Evolutionary conservation across 345 rosid species (phyloP), one percentile per base, ranked within the genome.

Genomic region (Turnera subulata): DNA sequence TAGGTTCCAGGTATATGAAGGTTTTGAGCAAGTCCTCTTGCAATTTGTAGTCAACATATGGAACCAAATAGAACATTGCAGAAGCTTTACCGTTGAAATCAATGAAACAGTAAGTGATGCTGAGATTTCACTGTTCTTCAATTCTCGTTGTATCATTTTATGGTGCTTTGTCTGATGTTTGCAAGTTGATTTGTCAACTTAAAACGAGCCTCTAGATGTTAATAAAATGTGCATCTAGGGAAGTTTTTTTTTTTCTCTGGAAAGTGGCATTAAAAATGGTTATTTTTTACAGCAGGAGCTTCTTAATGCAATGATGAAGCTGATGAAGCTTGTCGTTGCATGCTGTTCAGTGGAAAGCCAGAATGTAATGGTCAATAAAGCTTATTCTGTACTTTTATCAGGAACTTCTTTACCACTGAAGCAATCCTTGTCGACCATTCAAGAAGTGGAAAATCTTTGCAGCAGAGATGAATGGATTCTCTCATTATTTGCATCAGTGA

Each of bases 401-500:
- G 75, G 76, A 45, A 70, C 63, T 39, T 72, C 59, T 56, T 80
- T 82, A 71, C 79, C 71, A 54, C 58, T 60, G 48, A 77, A 78
- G 72, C 78, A 73, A 59, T 75, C 70, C 53, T 35, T 60, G 50
- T 61, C 79, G 21, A 46, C 59, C 44, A 69, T 44, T 26, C 62
- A 61, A 20, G 78, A 61, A 39, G 55, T 29, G 23, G 66, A 64
- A 70, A 61, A 55, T 19, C 56, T 70, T 59, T 79, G 86, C 47
- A 46, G 46, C 45, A 72, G 85, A 73, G 96, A 87, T 66, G 80
- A 74, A 63, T 78, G 86, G 88, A 70, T 84, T 70, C 76, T 70
- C 61, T 89, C 94, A 43, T 67, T 85, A 51, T 86, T 80, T 79
- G 76, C 89, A 46, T 85, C 99, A 24, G 86, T 79, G 62, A 50